Base-by-base conservation (phyloP, 108 stramenopile species). In the Schizochytrium sp. region DNA sequence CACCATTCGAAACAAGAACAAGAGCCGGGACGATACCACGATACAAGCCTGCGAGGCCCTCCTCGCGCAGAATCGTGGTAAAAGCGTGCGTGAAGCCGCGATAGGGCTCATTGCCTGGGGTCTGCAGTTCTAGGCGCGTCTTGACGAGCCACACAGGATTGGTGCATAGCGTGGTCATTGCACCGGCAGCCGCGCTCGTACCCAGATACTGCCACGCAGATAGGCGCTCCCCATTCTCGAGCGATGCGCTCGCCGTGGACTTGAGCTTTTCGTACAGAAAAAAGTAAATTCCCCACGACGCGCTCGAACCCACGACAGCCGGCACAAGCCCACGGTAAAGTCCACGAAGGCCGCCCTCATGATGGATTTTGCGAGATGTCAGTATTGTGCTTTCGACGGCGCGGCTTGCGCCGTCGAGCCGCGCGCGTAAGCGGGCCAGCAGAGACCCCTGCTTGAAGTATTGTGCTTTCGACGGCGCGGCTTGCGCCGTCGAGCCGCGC, bases 71-170 rank as follows among this genome's bases (percentile, higher is more conserved):
- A 51, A 99, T 98, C 21, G 95, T 96, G 60, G 88, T 88, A 28
- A 91, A 87, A 21, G 90, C 88, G n/a, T 83, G 88, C 6, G 51
- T 58, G 34, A 88, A 34, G 34, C 41, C 59, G 51, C 16, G 71
- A 41, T 28, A 29, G 5, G 71, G 23, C 14, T 90, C 58, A 29
- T 51, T 60, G 8, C 87, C 43, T 51, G 88, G 72, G 4, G 60
- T 53, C 93, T 99, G 99, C 25, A 99, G 90, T 93, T 98, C 97
- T 93, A 99, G 92, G 59, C 99, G 91, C 28, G 97, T 96, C 90
- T 99, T 99, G 71, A 99, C 95, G 51, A 99, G 92, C 99, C 99
- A 99, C 5, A 99, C 88, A 14, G 99, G 99, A 93, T 99, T 99
- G 44, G 98, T 98, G 4, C 96, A 51, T 5, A 93, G 91, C n/a